Evolutionary conservation across 495 filamentous ascomycete species (phyloP).

Genomic region (Neurospora sp.): DNA sequence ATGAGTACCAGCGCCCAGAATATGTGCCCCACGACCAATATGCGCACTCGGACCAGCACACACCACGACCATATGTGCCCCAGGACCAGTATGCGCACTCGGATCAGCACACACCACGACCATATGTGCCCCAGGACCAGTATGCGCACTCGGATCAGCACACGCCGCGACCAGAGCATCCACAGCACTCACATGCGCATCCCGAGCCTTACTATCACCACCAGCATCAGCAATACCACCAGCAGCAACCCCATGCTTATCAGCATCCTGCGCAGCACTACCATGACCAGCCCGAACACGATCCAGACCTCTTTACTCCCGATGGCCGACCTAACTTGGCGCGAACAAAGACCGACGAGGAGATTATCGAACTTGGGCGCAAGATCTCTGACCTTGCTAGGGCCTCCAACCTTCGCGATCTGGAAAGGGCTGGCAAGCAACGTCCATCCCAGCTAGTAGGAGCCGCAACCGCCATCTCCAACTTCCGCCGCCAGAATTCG

Average conservation of each 20-base stretch:
- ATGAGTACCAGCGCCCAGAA: slow-evolving; percentile 7
- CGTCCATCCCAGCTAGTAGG: slow-evolving; percentile 29
- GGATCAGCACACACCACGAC: not conserved
- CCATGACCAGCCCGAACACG: slow-evolving; percentile 8
- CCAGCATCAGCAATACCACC: slow-evolving; percentile 9
- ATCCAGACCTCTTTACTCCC: slow-evolving; percentile 11
- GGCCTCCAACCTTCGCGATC: slow-evolving; percentile 32
- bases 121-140: not conserved
- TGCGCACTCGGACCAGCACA: not conserved
- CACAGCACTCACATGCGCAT: not conserved
- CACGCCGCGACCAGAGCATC: not conserved
- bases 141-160: not conserved
- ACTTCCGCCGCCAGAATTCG: slow-evolving; percentile 27
- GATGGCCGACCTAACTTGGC: slow-evolving; percentile 20
- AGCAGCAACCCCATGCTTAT: slow-evolving; percentile 9
- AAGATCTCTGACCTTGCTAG: slow-evolving; percentile 36
- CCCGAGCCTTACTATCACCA: not conserved
- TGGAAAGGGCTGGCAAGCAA: slow-evolving; percentile 26
- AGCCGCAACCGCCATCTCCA: slow-evolving; percentile 27
- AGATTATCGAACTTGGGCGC: slow-evolving; percentile 38
- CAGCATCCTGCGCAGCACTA: slow-evolving; percentile 5
- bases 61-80: not conserved
- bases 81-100: not conserved
- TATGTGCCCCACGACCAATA: slow-evolving; percentile 1
- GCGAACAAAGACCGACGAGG: slow-evolving; percentile 36